phyloP scores from a whole-genome alignment of 176 grass and related monocot species.

The Eragrostis nindensis region DNA sequence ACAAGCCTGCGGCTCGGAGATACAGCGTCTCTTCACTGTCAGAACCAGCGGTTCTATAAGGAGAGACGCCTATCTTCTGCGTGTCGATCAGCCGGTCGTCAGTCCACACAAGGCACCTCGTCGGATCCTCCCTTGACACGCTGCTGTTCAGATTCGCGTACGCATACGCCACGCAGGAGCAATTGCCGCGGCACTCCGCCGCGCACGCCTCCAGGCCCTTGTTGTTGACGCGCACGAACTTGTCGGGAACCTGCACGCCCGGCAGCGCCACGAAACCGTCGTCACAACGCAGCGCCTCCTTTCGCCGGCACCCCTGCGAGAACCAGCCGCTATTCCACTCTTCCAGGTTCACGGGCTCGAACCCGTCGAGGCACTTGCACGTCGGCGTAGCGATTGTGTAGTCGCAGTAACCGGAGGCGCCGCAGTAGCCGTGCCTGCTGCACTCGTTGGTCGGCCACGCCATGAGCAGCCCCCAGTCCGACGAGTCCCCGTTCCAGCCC shows the following conservation, averaged over 20 bases:
- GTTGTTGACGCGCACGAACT: no score
- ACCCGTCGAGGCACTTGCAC: slow-evolving; percentile 56
- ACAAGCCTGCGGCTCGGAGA: slow-evolving; percentile 22
- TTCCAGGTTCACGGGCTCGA: slow-evolving; percentile 12
- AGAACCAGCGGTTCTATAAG: neutral
- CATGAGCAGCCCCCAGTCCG: no score
- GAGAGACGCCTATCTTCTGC: neutral
- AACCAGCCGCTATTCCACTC: slow-evolving; percentile 30
- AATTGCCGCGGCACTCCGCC: no score
- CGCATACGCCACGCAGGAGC: no score
- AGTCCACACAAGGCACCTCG: no score
- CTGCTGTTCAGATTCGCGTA: no score
- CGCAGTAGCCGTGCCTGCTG: slow-evolving; percentile 33
- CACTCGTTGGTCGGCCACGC: neutral
- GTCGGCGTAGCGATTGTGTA: neutral
- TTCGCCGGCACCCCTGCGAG: slow-evolving; percentile 33
- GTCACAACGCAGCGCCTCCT: neutral
- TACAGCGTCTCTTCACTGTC: slow-evolving; percentile 21
- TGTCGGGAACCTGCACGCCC: no score
- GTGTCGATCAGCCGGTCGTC: slow-evolving; percentile 32
- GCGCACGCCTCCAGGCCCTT: no score
- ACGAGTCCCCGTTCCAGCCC: no score
- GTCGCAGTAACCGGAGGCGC: slow-evolving; percentile 48
- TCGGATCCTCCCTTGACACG: no score
- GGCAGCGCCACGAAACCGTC: no score